phyloP scores from a whole-genome alignment of 805 yeast species.

The Saccharomycopsis selenospora region DNA sequence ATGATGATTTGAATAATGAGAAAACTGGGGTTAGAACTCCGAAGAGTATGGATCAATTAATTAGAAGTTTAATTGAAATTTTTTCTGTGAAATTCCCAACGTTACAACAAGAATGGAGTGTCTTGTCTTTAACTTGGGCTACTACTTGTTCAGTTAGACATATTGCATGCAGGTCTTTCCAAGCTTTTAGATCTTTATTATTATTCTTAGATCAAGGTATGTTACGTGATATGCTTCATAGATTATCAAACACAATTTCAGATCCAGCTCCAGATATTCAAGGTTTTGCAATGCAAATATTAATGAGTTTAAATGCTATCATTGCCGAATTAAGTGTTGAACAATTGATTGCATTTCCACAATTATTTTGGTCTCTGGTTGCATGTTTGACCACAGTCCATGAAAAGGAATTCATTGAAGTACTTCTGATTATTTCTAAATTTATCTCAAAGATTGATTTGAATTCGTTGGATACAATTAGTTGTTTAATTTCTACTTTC shows the following conservation, averaged over 20 bases:
- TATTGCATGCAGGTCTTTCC: slow-evolving; percentile 94
- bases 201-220: slow-evolving; percentile 76
- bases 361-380: slow-evolving; percentile 89
- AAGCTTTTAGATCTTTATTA: slow-evolving; percentile 78
- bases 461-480: slow-evolving; percentile 77
- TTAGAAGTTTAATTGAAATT: slow-evolving; percentile 53
- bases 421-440: slow-evolving; percentile 71
- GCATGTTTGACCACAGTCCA: slow-evolving; percentile 87
- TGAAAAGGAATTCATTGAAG: slow-evolving; percentile 89
- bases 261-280: slow-evolving; percentile 88
- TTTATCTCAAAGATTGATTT: slow-evolving; percentile 81
- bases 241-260: slow-evolving; percentile 86
- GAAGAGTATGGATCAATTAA: slow-evolving; percentile 69
- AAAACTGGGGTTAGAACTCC: slow-evolving; percentile 81
- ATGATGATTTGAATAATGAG: slow-evolving; percentile 75
- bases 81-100: slow-evolving; percentile 41
- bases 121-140: slow-evolving; percentile 83
- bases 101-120: slow-evolving; percentile 79
- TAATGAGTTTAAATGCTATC: slow-evolving; percentile 91
- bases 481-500: slow-evolving; percentile 74
- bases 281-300: slow-evolving; percentile 93
- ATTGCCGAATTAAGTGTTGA: slow-evolving; percentile 78
- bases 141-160: slow-evolving; percentile 97
- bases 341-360: slow-evolving; percentile 80
- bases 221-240: slow-evolving; percentile 89